Evolutionary conservation across 371 early-diverging fungal genomes (phyloP), one percentile per base, ranked within the genome.

Genomic region (Apophysomyces trapeziformis): DNA sequence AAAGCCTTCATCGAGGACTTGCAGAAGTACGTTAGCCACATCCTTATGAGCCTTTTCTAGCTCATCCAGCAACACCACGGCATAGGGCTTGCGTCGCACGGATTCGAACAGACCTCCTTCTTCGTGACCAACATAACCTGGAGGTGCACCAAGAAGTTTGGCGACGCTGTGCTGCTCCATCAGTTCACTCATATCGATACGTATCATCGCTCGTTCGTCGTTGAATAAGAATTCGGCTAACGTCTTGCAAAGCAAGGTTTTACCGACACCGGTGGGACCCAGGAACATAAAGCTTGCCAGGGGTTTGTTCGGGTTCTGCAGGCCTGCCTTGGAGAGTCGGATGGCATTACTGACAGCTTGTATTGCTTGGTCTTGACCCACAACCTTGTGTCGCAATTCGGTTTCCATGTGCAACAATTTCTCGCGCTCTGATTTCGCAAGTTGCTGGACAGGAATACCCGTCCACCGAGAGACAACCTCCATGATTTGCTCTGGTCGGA

Each of bases 141-240:
- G 95, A 44, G 96, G 93, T 7, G 95, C 93, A 38, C 98, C 98
- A 64, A 96, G 89, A 57, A 98, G 79, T 26, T 95, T 92, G 37
- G 92, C 91, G 0, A 95, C 90, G 47, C 94, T 87, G 67, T 85
- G 86, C 69, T 84, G 84, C 66, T 90, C 90, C 92, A 92, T 90
- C 78, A 94, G 92, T 75, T 97, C 96, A 73, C 90, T 89, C 97
- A 96, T 96, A 70, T 98, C 98, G 57, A 96, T 85, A 43, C 96
- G 89, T 36, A 95, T 86, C 69, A 97, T 88, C 0, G 91, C 90
- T 39, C 88, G 83, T 64, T 95, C 93, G 39, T 90, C 90, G 70
- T 95, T 93, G 74, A 96, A 96, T 38, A 98, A 67, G 75, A 94
- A 93, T 70, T 89, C 82, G 7, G 96, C 92, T 47, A 99, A 74